Evolutionary conservation across 768 basidiomycete species (phyloP), one percentile per base, ranked within the genome.

Genomic region (Serpula lacrymans): DNA sequence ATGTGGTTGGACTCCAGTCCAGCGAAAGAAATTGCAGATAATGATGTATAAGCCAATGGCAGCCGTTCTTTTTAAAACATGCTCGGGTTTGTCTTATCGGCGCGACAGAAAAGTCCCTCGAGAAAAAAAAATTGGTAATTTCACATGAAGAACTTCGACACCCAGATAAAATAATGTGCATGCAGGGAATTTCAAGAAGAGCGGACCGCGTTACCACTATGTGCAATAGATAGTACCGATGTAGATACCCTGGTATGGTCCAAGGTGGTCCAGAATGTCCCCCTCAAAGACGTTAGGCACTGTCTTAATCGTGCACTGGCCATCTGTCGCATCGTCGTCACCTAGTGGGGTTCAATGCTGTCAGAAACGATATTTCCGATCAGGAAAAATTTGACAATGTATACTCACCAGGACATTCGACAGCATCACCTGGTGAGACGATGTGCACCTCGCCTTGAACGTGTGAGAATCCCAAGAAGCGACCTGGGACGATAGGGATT

Each of bases 401-500:
- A 9, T 12, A 45, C 48, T 24, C 20, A 61, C 72, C 70, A 6
- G 70, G 64, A 53, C 73, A 77, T 31, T 60, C 45, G n/a, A 68
- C 61, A 3, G 58, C 69, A 12, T 66, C 57, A 38, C 53, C 46
- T 14, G 55, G 50, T 7, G 50, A 36, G 26, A 76, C 39, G 31
- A 82, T 74, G 48, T 71, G 67, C 16, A 71, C 50, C 39, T 74
- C 72, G 9, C 68, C 67, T 21, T 45, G 46, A 10, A 58, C 55
- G 17, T 60, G 55, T 6, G 50, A 74, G 58, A 71, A 83, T 36
- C 74, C 75, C 44, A 80, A 51, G 42, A 59, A 63, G 14, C 68
- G 62, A 2, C 68, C 72, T 6, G 80, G 80, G 6, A 82, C 65
- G 43, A 76, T 80, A 17, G 82, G 81, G 30, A 83, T 60, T 21